phyloP scores from a whole-genome alignment of 1,284 basidiomycete species.

The Xerocomus nothofagi region DNA sequence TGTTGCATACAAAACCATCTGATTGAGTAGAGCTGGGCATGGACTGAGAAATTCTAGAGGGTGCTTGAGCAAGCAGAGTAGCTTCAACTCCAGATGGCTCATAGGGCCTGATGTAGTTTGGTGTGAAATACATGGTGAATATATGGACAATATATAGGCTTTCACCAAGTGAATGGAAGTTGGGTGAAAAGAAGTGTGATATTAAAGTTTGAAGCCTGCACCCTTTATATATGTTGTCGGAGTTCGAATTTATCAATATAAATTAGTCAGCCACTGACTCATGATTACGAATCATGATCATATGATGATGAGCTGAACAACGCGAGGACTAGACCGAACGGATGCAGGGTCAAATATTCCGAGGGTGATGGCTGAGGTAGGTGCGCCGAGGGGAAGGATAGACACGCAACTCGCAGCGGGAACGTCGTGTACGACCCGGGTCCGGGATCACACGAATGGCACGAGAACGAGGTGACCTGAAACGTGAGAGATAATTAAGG shows the following conservation, averaged over 20 bases:
- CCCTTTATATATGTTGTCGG: slow-evolving; percentile 21
- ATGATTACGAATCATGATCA: slow-evolving; percentile 2
- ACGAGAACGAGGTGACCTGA: neutral
- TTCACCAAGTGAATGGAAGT: neutral
- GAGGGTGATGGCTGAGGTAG: neutral
- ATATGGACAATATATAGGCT: neutral
- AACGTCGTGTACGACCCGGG: neutral
- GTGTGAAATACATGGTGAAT: slow-evolving; percentile 4
- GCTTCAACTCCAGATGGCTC: neutral
- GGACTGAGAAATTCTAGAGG: neutral
- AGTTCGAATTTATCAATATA: slow-evolving; percentile 14
- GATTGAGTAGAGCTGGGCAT: neutral
- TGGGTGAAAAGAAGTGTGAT: neutral
- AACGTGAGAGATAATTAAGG: slow-evolving; percentile 19
- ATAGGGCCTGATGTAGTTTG: neutral
- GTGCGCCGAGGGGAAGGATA: neutral
- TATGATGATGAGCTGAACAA: too few relatives aligned
- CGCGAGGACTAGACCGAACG: neutral
- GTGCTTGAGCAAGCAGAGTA: neutral
- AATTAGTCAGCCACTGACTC: slow-evolving; percentile 7
- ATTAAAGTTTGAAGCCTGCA: neutral
- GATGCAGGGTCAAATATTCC: neutral
- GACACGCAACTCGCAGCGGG: neutral
- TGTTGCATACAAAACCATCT: neutral
- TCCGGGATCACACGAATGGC: too few relatives aligned